A percentile compares a stretch with the other conserved stretches of the same genome.
Conservation (phyloP, 768 basidiomycete species). For the Boletus subcaerulescens region DNA sequence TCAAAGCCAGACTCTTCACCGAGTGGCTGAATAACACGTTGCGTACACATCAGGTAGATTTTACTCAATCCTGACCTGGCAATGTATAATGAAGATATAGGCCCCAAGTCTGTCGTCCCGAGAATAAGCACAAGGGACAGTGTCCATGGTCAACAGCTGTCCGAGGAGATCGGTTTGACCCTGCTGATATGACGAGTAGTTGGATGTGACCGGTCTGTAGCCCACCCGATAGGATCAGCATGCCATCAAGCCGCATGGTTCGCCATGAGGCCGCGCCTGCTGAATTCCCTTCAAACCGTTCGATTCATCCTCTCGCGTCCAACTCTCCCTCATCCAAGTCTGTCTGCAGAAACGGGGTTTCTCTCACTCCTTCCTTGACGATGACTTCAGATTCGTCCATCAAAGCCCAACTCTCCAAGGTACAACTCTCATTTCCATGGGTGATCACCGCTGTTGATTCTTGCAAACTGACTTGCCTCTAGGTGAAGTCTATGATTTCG, state of each 20-base stretch:
- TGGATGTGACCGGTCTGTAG: not conserved
- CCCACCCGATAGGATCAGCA: slow-evolving; percentile 4
- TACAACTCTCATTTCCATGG: slow-evolving; percentile 1
- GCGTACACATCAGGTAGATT: slow-evolving; percentile 3
- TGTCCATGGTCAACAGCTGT: slow-evolving; percentile 3
- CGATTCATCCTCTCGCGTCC: not conserved
- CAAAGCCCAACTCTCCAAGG: slow-evolving; percentile 6
- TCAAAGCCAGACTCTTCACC: not conserved
- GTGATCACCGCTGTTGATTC: not conserved
- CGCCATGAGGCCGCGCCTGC: slow-evolving; percentile 22
- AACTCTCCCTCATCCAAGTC: slow-evolving; percentile 6
- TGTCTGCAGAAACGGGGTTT: slow-evolving; percentile 3
- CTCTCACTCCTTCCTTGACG: not conserved
- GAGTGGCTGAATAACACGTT: slow-evolving; percentile 14
- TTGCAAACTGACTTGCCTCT: not conserved
- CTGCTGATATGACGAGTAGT: not conserved
- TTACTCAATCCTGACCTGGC: slow-evolving; percentile 2
- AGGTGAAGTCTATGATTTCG: slow-evolving; percentile 2
- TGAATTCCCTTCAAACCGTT: slow-evolving; percentile 2
- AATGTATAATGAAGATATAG: slow-evolving; percentile 1
- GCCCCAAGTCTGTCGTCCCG: not conserved
- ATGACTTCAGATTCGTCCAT: slow-evolving; percentile 7
- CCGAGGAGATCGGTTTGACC: slow-evolving; percentile 10
- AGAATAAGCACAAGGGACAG: not conserved
- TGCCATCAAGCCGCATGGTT: slow-evolving; percentile 15